These are phyloP conservation scores for Xylaria sp. DNA, from an alignment of 2,329 filamentous ascomycete genomes.

Conservation along the genomic window DNA sequence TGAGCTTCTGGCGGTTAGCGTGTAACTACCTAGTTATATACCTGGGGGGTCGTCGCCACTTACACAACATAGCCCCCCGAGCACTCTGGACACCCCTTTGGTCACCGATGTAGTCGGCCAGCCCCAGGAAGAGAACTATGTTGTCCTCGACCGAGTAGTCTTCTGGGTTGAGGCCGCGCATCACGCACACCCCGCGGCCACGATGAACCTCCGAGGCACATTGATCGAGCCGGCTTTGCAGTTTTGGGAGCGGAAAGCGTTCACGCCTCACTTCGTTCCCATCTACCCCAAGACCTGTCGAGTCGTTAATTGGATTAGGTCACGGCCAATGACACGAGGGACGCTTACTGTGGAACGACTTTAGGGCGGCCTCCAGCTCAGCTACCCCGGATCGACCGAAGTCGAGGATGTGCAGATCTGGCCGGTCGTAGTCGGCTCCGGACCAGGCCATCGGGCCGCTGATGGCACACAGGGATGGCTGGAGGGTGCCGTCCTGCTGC, in stretches of 20 bases:
- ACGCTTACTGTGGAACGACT: slow-evolving; percentile 30
- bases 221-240: slow-evolving; percentile 40
- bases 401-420: slow-evolving; percentile 20
- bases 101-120: slow-evolving; percentile 59
- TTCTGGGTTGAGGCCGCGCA: slow-evolving; percentile 55
- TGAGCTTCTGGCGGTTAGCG: slow-evolving; percentile 43
- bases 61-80: slow-evolving; percentile 52
- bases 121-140: slow-evolving; percentile 56
- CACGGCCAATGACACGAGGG: slow-evolving; percentile 23
- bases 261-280: slow-evolving; percentile 41
- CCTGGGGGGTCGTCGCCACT: slow-evolving; percentile 19
- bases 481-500: slow-evolving; percentile 10
- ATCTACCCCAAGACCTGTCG: slow-evolving; percentile 40
- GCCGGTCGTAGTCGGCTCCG: slow-evolving; percentile 11
- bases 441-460: slow-evolving; percentile 27
- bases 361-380: slow-evolving; percentile 30
- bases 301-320: slow-evolving; percentile 19
- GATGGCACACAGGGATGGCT: slow-evolving; percentile 24
- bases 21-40: not conserved
- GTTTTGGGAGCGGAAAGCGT: slow-evolving; percentile 46
- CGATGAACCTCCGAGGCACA: slow-evolving; percentile 43
- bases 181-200: slow-evolving; percentile 54
- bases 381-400: slow-evolving; percentile 25
- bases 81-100: slow-evolving; percentile 54
- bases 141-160: slow-evolving; percentile 57